Evolutionary conservation across 2,329 filamentous ascomycete species (phyloP).

Genomic region (Seiridium cupressi): DNA sequence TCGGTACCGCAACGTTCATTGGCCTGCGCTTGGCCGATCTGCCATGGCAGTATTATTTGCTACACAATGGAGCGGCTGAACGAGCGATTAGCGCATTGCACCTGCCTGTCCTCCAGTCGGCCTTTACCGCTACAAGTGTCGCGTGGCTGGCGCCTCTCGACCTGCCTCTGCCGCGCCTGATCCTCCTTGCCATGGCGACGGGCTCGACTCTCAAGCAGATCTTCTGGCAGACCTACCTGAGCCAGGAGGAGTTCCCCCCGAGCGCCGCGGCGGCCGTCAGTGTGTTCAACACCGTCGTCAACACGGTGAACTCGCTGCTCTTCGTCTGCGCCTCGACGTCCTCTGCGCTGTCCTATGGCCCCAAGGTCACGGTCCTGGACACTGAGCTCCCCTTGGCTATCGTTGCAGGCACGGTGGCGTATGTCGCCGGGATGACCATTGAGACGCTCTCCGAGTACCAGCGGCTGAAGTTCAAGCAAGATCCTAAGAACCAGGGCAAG

Average conservation of each 20-base stretch:
- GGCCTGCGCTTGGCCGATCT: constrained; percentile 33
- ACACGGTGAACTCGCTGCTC: constrained; percentile 54
- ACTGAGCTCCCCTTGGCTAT: constrained; percentile 17
- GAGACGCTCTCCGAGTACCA: constrained; percentile 59
- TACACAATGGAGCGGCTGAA: constrained; percentile 25
- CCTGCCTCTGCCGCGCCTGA: constrained; percentile 34
- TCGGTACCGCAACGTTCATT: constrained; percentile 36
- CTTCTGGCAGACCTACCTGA: constrained; percentile 47
- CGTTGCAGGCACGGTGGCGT: constrained; percentile 47
- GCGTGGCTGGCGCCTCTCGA: constrained; percentile 12
- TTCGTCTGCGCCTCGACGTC: constrained; percentile 49
- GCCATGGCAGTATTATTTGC: constrained; percentile 38
- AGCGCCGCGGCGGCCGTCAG: constrained; percentile 40
- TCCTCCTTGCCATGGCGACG: constrained; percentile 52
- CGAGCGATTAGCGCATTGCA: constrained; percentile 1
- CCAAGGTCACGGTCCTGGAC: constrained; percentile 15
- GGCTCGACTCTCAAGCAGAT: constrained; percentile 55
- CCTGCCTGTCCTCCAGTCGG: background rate
- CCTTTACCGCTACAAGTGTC: background rate
- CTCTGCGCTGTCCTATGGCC: constrained; percentile 23
- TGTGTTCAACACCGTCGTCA: constrained; percentile 52
- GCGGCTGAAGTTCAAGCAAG: constrained; percentile 40
- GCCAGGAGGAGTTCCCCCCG: constrained; percentile 48
- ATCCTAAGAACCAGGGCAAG: constrained; percentile 33
- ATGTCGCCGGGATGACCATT: constrained; percentile 47